Conservation (phyloP, 345 rosid species). For the Eucalyptus erythrocorys region DNA sequence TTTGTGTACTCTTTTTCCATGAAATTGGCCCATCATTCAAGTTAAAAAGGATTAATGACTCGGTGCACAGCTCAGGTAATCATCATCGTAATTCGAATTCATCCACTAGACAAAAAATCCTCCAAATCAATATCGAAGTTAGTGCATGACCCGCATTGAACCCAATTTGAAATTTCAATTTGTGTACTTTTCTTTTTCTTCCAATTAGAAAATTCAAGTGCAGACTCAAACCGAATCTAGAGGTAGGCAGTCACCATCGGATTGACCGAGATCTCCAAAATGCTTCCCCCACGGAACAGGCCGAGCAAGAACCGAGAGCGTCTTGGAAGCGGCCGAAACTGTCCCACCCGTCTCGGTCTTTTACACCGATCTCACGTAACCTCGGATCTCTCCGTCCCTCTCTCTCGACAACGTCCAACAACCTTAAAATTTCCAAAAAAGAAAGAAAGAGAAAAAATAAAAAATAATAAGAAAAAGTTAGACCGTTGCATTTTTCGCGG, state of each 20-base stretch:
- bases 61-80: no score
- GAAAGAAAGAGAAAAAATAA: fast-evolving
- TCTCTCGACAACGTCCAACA: not conserved
- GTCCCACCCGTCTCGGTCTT: not conserved
- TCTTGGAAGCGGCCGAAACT: not conserved
- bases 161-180: not conserved
- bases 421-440: not conserved
- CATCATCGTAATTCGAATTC: fast-evolving
- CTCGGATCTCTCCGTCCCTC: not conserved
- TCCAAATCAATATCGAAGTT: not conserved
- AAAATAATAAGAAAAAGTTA: not conserved
- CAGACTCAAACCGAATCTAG: not conserved
- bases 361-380: not conserved
- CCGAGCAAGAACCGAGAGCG: not conserved
- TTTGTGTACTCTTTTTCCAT: not conserved
- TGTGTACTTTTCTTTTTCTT: not conserved
- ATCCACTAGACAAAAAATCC: not conserved
- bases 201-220: not conserved
- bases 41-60: not conserved
- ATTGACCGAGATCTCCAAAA: not conserved
- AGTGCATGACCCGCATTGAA: not conserved
- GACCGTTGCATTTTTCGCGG: not conserved
- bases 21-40: not conserved
- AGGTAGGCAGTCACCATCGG: not conserved
- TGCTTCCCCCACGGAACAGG: not conserved